phyloP scores from a whole-genome alignment of 495 filamentous ascomycete species.

The Talaromyces borbonicus region DNA sequence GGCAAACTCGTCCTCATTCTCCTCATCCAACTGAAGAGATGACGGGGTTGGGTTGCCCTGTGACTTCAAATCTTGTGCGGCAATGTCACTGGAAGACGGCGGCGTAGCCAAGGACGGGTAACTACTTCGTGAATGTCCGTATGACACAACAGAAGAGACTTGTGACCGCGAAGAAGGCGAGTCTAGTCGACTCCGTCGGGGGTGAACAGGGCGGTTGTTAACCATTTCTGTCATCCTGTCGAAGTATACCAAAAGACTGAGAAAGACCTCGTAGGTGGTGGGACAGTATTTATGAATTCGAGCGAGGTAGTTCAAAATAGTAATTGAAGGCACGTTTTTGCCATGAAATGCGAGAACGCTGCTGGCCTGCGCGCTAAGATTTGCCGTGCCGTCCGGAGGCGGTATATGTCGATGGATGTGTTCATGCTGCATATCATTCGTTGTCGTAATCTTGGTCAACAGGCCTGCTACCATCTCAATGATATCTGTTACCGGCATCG shows the following conservation, averaged over 20 bases:
- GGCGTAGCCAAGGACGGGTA: constrained; percentile 26
- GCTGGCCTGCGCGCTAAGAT: constrained; percentile 67
- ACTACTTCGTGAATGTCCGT: not conserved
- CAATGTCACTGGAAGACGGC: constrained; percentile 23
- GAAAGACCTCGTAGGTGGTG: constrained; percentile 96
- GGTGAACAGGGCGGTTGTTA: constrained; percentile 56
- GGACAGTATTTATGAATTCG: constrained; percentile 99
- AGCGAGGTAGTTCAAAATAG: constrained; percentile 89
- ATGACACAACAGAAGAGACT: not conserved
- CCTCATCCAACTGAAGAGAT: constrained; percentile 14
- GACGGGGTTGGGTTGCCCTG: constrained; percentile 21
- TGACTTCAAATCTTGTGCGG: constrained; percentile 24
- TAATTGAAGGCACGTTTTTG: constrained; percentile 96
- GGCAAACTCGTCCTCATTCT: constrained; percentile 51
- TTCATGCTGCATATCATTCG: constrained; percentile 91
- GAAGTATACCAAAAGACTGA: constrained; percentile 93
- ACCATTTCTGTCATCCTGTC: constrained; percentile 97
- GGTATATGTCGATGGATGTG: constrained; percentile 63
- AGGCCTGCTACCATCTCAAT: constrained; percentile 99
- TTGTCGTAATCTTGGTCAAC: constrained; percentile 94
- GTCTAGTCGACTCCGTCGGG: constrained; percentile 26
- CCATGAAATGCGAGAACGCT: constrained; percentile 98
- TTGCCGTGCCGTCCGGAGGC: constrained; percentile 49
- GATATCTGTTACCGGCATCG: constrained; percentile 94
- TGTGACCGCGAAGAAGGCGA: constrained; percentile 8